Evolutionary conservation across 805 yeast genomes (phyloP).

Genomic region (Kuraishia capsulata): DNA sequence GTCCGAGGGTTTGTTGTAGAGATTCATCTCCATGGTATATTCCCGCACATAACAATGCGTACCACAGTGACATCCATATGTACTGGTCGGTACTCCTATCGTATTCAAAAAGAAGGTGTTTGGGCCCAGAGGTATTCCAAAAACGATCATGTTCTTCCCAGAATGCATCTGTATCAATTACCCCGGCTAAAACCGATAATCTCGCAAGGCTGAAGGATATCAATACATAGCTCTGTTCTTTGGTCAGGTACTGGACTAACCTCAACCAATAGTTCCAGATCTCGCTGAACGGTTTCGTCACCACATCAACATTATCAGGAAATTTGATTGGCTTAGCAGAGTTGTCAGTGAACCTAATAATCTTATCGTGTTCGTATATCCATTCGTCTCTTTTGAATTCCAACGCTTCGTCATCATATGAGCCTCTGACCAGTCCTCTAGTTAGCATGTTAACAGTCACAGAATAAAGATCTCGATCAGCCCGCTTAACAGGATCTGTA

Average conservation of each 20-base stretch:
- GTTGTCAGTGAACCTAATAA: neutral
- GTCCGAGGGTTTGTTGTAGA: constrained; percentile 8
- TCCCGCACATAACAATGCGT: constrained; percentile 20
- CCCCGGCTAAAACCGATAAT: constrained; percentile 24
- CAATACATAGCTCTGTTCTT: constrained; percentile 12
- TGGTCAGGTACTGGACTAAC: constrained; percentile 9
- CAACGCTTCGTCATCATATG: constrained; percentile 1
- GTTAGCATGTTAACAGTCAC: constrained; percentile 1
- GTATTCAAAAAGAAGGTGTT: constrained; percentile 17
- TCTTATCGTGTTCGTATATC: neutral
- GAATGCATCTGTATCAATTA: constrained; percentile 54
- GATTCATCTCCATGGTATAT: constrained; percentile 17
- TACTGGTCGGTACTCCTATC: constrained; percentile 16
- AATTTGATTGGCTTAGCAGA: neutral
- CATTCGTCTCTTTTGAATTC: neutral
- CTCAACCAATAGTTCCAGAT: constrained; percentile 18
- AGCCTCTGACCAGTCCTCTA: constrained; percentile 1
- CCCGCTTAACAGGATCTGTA: neutral
- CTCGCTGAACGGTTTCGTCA: constrained; percentile 3
- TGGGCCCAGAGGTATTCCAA: constrained; percentile 14
- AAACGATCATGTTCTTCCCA: constrained; percentile 48
- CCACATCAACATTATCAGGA: neutral
- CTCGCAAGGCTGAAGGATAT: constrained; percentile 10
- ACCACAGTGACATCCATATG: constrained; percentile 20
- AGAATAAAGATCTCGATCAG: constrained; percentile 1